Evolutionary conservation across 2,329 filamentous ascomycete species (phyloP).

Genomic region (Fusarium annulatum): DNA sequence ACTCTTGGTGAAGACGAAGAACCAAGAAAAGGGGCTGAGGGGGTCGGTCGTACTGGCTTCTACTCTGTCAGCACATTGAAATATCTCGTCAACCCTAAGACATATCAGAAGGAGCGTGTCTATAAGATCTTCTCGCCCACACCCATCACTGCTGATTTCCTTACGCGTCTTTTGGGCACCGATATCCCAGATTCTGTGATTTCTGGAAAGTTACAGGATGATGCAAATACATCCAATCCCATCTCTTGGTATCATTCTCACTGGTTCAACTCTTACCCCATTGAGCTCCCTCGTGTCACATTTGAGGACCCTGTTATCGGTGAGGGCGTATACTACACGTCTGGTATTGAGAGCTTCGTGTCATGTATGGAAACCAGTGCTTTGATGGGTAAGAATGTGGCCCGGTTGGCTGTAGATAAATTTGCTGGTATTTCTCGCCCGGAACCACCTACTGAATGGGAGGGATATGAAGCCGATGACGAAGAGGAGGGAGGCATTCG

Average conservation of each 20-base stretch:
- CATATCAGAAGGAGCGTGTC: constrained; percentile 63
- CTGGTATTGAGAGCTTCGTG: constrained; percentile 90
- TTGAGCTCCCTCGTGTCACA: constrained; percentile 82
- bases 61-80: constrained; percentile 85
- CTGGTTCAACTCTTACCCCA: constrained; percentile 86
- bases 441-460: constrained; percentile 3
- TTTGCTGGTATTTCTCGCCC: constrained; percentile 49
- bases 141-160: constrained; percentile 62
- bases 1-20: constrained; percentile 74
- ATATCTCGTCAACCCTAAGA: constrained; percentile 69
- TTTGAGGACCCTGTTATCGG: constrained; percentile 85
- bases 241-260: constrained; percentile 84
- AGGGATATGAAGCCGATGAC: not conserved
- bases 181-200: constrained; percentile 58
- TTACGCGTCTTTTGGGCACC: constrained; percentile 63
- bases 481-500: constrained; percentile 15
- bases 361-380: constrained; percentile 98
- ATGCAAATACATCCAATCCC: constrained; percentile 53
- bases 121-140: constrained; percentile 75
- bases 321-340: constrained; percentile 75
- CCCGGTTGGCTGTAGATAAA: constrained; percentile 74
- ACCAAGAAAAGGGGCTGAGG: constrained; percentile 61
- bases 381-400: constrained; percentile 89
- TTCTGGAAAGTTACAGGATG: constrained; percentile 44
- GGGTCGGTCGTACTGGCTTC: constrained; percentile 80